A percentile compares a stretch with the other conserved stretches of the same genome.
Evolutionary conservation across 2,329 filamentous ascomycete species (phyloP).

Genomic region (Monosporascus sp.): DNA sequence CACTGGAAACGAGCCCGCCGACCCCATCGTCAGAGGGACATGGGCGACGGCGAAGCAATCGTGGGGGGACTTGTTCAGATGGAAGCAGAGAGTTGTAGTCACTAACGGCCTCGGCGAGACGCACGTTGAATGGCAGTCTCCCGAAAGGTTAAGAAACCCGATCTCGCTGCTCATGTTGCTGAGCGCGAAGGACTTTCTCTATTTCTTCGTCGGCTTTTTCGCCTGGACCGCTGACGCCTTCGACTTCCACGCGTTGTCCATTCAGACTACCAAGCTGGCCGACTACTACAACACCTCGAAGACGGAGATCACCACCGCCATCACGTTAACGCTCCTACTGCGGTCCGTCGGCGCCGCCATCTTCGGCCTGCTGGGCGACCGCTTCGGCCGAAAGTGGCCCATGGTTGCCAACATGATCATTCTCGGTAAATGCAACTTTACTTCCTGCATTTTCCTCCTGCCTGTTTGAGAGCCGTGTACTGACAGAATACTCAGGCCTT

Average conservation of each 20-base stretch:
- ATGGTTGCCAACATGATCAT: conserved; percentile 78
- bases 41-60: conserved; percentile 61
- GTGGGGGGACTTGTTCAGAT: conserved; percentile 61
- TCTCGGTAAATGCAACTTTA: conserved; percentile 38
- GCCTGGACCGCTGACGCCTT: conserved; percentile 82
- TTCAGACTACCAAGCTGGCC: conserved; percentile 69
- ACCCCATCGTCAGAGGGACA: conserved; percentile 62
- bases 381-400: conserved; percentile 77
- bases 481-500: conserved; percentile 32
- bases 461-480: conserved; percentile 17
- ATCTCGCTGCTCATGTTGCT: conserved; percentile 63
- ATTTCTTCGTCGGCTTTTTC: conserved; percentile 68
- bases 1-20: conserved; percentile 37
- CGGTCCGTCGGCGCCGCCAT: conserved; percentile 69
- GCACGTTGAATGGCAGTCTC: conserved; percentile 62
- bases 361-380: conserved; percentile 75
- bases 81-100: conserved; percentile 68
- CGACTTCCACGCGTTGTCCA: conserved; percentile 76
- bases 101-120: conserved; percentile 61
- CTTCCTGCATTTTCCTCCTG: conserved; percentile 19
- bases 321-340: conserved; percentile 70
- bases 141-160: conserved; percentile 65
- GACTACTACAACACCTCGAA: conserved; percentile 48
- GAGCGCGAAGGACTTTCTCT: conserved; percentile 63
- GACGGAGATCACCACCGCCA: conserved; percentile 68